A percentile compares a stretch with the other conserved stretches of the same genome.
These are phyloP conservation scores for Myriosclerotinia duriaeana DNA, from an alignment of 2,329 filamentous ascomycete species.

Conservation along the genomic window DNA sequence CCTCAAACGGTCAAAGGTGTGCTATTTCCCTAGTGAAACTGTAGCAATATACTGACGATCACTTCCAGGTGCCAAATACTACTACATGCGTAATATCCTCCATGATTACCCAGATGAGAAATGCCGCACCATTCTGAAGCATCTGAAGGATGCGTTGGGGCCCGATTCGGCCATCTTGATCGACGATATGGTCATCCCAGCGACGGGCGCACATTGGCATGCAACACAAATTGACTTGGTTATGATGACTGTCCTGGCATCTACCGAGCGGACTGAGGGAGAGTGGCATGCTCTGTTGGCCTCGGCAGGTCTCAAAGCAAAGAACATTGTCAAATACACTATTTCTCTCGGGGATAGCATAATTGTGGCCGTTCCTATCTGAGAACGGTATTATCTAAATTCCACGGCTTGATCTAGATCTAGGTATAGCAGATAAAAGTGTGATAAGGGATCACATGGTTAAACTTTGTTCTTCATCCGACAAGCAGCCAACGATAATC, in stretches of 20 bases:
- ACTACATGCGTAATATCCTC: constrained; percentile 44
- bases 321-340: not conserved
- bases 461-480: not conserved
- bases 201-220: constrained; percentile 40
- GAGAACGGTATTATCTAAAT: not conserved
- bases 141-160: constrained; percentile 9
- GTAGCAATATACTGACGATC: not conserved
- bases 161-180: constrained; percentile 42
- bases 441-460: not conserved
- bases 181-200: constrained; percentile 46
- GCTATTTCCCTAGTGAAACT: not conserved
- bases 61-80: constrained; percentile 34
- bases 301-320: not conserved
- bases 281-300: constrained; percentile 12
- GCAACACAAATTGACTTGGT: constrained; percentile 42
- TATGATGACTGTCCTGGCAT: constrained; percentile 43
- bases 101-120: constrained; percentile 45
- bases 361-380: not conserved
- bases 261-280: constrained; percentile 41
- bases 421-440: not conserved
- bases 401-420: not conserved
- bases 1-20: constrained; percentile 36
- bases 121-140: constrained; percentile 18
- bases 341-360: constrained; percentile 13
- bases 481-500: not conserved